Percentiles rank a stretch among this genome's conserved stretches.
Conservation (phyloP, 805 yeast species). For the Pichia cephalocereana region DNA sequence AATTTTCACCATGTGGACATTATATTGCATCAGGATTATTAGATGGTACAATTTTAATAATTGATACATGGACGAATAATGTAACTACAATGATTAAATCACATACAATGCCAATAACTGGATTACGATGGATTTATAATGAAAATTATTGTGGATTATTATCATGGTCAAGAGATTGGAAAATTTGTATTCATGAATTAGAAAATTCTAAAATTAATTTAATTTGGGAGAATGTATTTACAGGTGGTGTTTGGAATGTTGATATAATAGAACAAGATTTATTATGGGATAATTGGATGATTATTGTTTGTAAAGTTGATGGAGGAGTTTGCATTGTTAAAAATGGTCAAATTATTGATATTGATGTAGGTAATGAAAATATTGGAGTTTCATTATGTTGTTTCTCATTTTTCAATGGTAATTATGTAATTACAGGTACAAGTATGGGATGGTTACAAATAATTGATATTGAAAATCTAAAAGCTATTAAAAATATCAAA, state of each 20-base stretch:
- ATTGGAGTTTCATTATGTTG: constrained; percentile 6
- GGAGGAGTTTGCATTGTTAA: constrained; percentile 3
- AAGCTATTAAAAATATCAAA: constrained; percentile 35
- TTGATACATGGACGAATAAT: constrained; percentile 62
- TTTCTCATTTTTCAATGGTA: constrained; percentile 31
- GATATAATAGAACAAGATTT: neutral
- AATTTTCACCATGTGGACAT: constrained; percentile 69
- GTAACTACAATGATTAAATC: constrained; percentile 49
- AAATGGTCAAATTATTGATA: constrained; percentile 13
- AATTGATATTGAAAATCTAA: constrained; percentile 20
- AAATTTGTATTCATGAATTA: constrained; percentile 73
- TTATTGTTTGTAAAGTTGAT: constrained; percentile 4
- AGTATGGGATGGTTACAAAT: constrained; percentile 70
- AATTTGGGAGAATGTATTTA: constrained; percentile 5
- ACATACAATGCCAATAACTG: constrained; percentile 67
- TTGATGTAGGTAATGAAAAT: constrained; percentile 1
- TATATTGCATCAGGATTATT: constrained; percentile 74
- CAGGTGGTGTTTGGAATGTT: constrained; percentile 10
- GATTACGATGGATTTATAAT: constrained; percentile 50
- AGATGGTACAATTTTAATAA: constrained; percentile 65
- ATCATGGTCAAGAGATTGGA: constrained; percentile 76
- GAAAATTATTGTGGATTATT: constrained; percentile 37
- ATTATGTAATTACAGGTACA: constrained; percentile 62
- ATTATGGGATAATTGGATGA: constrained; percentile 1
- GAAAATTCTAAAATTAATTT: constrained; percentile 27